A percentile compares a stretch with the other conserved stretches of the same genome.
phyloP scores from a whole-genome alignment of 2,329 filamentous ascomycete species.

The Mollisiaceae sp. region DNA sequence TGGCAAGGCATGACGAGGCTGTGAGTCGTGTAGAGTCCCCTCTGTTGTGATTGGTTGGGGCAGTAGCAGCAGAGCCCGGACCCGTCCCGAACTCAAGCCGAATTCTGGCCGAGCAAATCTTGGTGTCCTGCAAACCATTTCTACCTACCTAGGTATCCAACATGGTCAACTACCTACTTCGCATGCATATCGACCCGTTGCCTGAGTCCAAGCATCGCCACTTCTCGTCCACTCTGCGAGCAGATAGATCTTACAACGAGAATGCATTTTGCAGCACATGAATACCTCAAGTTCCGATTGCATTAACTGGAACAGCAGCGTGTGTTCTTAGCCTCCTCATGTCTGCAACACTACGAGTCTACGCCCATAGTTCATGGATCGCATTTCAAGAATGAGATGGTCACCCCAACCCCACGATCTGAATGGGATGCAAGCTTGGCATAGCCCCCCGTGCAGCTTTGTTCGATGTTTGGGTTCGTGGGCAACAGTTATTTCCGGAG shows the following conservation, averaged over 20 bases:
- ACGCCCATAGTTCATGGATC: not conserved
- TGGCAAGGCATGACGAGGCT: not conserved
- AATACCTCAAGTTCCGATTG: not conserved
- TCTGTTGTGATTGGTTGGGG: not conserved
- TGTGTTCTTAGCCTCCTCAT: not conserved
- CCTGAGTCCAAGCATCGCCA: not conserved
- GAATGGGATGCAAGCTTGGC: not conserved
- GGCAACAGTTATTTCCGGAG: not conserved
- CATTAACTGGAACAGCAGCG: not conserved
- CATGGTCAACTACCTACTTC: too few species aligned
- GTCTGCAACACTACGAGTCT: not conserved
- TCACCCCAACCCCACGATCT: not conserved
- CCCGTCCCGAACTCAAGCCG: too few species aligned
- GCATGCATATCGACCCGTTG: not conserved
- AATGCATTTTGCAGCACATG: not conserved
- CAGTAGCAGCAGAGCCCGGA: not conserved
- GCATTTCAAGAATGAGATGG: conserved; percentile 1
- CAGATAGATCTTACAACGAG: not conserved
- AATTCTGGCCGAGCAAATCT: not conserved
- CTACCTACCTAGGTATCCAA: too few species aligned
- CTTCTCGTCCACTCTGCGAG: not conserved
- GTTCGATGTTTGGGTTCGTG: conserved; percentile 5
- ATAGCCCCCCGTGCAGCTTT: not conserved
- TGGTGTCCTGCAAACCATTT: not conserved
- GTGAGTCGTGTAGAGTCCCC: not conserved